phyloP scores from a whole-genome alignment of 768 basidiomycete genomes.

The Boletus edulis region DNA sequence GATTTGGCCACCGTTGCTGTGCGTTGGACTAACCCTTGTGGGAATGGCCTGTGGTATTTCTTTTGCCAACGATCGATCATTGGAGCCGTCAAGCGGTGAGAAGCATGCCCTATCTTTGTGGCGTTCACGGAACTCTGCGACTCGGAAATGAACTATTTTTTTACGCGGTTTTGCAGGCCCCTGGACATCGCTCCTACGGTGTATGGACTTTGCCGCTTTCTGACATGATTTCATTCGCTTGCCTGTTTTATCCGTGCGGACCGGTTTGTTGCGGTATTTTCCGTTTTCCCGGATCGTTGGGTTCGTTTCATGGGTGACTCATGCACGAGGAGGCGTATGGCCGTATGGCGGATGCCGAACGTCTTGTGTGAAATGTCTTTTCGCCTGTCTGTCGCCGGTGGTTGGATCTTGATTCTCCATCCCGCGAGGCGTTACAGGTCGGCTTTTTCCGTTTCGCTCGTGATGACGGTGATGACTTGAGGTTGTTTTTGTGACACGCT shows the following conservation, averaged over 20 bases:
- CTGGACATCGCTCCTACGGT: not conserved
- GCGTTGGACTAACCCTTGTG: no score
- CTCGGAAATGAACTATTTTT: not conserved
- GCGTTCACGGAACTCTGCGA: slow-evolving; percentile 5
- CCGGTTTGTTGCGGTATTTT: not conserved
- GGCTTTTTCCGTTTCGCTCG: not conserved
- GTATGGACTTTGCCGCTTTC: not conserved
- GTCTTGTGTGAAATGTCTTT: not conserved
- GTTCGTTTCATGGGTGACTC: slow-evolving; percentile 6
- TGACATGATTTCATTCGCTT: not conserved
- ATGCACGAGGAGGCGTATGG: not conserved
- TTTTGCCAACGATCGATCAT: not conserved
- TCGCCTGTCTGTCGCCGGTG: no score
- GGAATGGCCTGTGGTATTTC: no score
- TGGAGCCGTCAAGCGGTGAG: not conserved
- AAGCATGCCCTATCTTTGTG: not conserved
- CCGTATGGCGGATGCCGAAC: not conserved
- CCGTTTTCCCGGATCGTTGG: not conserved
- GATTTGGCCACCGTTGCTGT: no score
- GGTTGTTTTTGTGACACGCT: no score
- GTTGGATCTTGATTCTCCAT: not conserved
- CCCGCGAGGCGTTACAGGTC: slow-evolving; percentile 2
- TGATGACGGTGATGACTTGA: no score
- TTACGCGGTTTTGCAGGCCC: not conserved
- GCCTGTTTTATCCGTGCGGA: not conserved